Conservation (phyloP, 768 basidiomycete species). For the Scleroderma citrinum region DNA sequence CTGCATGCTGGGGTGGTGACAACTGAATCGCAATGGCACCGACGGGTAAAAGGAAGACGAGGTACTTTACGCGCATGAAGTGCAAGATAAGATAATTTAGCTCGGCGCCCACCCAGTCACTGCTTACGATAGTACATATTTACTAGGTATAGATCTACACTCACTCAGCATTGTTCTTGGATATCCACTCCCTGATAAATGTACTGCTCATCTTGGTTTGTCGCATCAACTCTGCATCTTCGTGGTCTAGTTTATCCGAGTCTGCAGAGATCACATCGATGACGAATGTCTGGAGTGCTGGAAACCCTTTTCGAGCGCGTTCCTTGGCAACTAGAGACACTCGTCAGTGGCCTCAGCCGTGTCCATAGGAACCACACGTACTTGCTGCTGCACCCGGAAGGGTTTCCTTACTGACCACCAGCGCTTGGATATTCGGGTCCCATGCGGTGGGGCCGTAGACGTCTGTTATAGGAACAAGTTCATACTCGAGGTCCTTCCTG, state of each 20-base stretch:
- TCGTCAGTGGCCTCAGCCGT: background rate
- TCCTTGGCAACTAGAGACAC: slow-evolving; percentile 51
- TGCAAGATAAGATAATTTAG: too few relatives aligned
- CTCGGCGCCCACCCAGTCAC: too few relatives aligned
- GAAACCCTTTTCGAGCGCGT: slow-evolving; percentile 50
- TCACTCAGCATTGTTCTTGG: slow-evolving; percentile 1
- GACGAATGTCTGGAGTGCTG: slow-evolving; percentile 59
- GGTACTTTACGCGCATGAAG: background rate
- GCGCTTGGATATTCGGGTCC: slow-evolving; percentile 84
- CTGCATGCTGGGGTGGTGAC: background rate
- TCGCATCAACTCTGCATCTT: slow-evolving; percentile 64
- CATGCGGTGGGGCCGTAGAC: slow-evolving; percentile 88
- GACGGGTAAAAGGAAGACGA: background rate
- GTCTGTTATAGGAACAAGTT: slow-evolving; percentile 73
- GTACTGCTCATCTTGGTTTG: slow-evolving; percentile 93
- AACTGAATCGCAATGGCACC: slow-evolving; percentile 1
- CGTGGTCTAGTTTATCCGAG: slow-evolving; percentile 50
- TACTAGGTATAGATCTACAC: background rate
- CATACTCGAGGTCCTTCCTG: slow-evolving; percentile 55
- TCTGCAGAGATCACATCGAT: slow-evolving; percentile 87
- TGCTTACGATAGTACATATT: too few relatives aligned
- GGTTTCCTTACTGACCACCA: slow-evolving; percentile 92
- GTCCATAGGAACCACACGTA: slow-evolving; percentile 34
- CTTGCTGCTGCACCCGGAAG: slow-evolving; percentile 66
- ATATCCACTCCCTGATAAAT: slow-evolving; percentile 87